Percentiles rank a stretch among this genome's conserved stretches.
These are phyloP conservation scores for Lichtheimia corymbifera DNA, from an alignment of 371 early-diverging fungal species.

Conservation along the genomic window DNA sequence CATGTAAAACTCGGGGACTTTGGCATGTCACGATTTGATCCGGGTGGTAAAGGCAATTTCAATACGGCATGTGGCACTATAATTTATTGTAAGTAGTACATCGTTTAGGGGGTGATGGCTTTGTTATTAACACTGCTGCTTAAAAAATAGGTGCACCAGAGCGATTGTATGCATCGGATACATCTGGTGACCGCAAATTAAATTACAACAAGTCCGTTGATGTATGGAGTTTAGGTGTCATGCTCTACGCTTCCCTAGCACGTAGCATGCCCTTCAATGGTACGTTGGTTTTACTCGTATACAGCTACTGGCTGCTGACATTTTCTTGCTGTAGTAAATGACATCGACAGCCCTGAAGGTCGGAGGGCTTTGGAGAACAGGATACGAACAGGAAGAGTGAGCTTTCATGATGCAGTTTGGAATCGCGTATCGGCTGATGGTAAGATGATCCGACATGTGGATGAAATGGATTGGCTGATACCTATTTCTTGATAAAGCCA, in stretches of 20 bases:
- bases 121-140: not conserved
- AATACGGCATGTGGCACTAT: conserved; percentile 8
- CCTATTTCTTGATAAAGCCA: conserved; percentile 5
- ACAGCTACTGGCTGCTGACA: not conserved
- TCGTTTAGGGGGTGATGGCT: not conserved
- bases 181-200: not conserved
- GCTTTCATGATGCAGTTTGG: no score
- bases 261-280: not conserved
- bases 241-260: conserved; percentile 30
- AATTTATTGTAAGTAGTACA: conserved; percentile 1
- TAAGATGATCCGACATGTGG: not conserved
- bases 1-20: conserved; percentile 83
- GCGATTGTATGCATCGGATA: not conserved
- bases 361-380: not conserved
- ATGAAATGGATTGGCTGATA: not conserved
- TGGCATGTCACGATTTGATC: conserved; percentile 66
- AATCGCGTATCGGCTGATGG: not conserved
- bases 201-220: conserved; percentile 83
- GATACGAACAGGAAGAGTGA: not conserved
- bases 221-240: conserved; percentile 92
- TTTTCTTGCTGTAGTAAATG: not conserved
- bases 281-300: not conserved
- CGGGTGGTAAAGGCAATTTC: not conserved
- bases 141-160: conserved; percentile 10
- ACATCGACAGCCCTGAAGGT: not conserved